phyloP scores from a whole-genome alignment of 805 yeast species.

The Candida khao-thaluensis region DNA sequence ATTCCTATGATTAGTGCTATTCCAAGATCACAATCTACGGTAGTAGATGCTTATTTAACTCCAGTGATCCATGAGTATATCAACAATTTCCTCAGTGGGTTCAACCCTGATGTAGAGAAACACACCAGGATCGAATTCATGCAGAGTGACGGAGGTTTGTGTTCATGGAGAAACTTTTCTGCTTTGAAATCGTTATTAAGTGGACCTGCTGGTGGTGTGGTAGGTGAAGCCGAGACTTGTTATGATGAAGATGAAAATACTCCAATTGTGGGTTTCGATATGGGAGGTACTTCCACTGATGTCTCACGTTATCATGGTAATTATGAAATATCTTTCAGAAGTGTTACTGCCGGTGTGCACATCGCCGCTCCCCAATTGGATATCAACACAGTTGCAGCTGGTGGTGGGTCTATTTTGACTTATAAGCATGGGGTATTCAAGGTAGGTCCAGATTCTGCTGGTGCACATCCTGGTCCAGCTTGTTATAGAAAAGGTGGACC shows the following conservation, averaged over 20 bases:
- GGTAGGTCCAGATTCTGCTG: conserved; percentile 38
- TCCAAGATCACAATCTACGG: conserved; percentile 72
- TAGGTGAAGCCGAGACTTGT: conserved; percentile 21
- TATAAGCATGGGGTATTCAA: conserved; percentile 35
- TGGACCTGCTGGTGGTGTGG: conserved; percentile 27
- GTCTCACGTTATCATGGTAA: conserved; percentile 53
- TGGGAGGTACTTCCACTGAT: conserved; percentile 81
- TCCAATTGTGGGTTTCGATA: conserved; percentile 79
- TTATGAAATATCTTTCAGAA: conserved; percentile 78
- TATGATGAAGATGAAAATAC: conserved; percentile 41
- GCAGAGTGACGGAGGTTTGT: conserved; percentile 23
- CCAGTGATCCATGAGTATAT: conserved; percentile 73
- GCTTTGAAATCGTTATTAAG: conserved; percentile 21
- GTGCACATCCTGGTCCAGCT: conserved; percentile 38
- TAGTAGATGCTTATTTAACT: conserved; percentile 80
- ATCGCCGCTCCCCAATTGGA: conserved; percentile 56
- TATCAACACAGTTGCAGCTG: conserved; percentile 43
- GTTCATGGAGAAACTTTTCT: conserved; percentile 17
- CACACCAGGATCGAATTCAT: conserved; percentile 22
- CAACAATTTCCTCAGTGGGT: conserved; percentile 58
- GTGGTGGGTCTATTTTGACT: conserved; percentile 39
- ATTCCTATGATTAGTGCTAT: conserved; percentile 80
- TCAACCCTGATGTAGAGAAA: conserved; percentile 46
- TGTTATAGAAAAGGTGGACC: conserved; percentile 38
- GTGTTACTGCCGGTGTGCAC: conserved; percentile 78